Evolutionary conservation across 2,329 filamentous ascomycete species (phyloP).

Genomic region (Aspergillus pseudonomiae): DNA sequence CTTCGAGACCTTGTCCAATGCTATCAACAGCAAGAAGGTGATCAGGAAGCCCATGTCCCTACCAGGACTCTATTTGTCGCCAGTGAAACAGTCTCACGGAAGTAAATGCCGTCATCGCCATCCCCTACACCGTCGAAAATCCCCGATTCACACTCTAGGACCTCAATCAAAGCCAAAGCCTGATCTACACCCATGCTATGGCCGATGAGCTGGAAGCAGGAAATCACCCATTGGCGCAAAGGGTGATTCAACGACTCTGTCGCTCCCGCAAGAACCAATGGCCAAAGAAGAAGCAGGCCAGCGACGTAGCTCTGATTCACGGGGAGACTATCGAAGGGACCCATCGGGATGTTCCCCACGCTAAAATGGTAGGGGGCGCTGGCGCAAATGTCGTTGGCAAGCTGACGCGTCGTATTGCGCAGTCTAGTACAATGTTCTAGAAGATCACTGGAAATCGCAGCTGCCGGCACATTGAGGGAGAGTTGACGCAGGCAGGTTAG

Average conservation of each 20-base stretch:
- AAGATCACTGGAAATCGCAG: conserved; percentile 32
- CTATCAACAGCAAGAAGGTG: background rate
- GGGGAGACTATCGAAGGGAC: conserved; percentile 17
- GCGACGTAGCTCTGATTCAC: conserved; percentile 34
- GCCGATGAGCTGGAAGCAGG: conserved; percentile 38
- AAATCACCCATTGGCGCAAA: conserved; percentile 36
- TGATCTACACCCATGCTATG: conserved; percentile 42
- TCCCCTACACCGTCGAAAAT: conserved; percentile 27
- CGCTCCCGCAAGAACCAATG: conserved; percentile 39
- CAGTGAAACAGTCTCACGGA: conserved; percentile 13
- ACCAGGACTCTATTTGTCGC: conserved; percentile 18
- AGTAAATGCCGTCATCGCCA: conserved; percentile 22
- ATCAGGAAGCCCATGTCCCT: conserved; percentile 17
- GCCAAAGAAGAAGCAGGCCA: conserved; percentile 41
- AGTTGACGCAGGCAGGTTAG: conserved; percentile 33
- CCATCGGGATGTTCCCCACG: conserved; percentile 19
- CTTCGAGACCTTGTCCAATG: background rate
- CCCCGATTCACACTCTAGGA: conserved; percentile 33
- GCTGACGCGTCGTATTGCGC: conserved; percentile 29
- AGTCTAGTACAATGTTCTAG: conserved; percentile 33
- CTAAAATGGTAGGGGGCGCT: conserved; percentile 42
- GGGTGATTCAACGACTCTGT: conserved; percentile 32
- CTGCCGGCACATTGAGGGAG: conserved; percentile 23
- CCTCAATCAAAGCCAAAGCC: conserved; percentile 38
- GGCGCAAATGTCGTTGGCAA: conserved; percentile 41